Conservation (phyloP, 2,329 filamentous ascomycete genomes). For the Aspergillus ruber region DNA sequence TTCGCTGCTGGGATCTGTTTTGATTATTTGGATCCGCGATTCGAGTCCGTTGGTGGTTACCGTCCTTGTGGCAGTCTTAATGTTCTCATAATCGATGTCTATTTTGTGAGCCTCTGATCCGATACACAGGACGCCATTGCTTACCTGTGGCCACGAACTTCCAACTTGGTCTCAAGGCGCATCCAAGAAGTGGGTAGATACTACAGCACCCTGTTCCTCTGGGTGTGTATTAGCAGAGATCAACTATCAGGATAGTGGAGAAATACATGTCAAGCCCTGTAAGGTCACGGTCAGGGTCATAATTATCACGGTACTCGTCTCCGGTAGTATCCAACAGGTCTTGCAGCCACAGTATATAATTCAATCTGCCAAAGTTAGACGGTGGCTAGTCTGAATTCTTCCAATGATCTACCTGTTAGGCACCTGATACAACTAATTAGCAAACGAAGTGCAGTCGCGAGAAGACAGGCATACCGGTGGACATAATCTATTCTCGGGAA, state of each 20-base stretch:
- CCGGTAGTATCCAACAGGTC: constrained; percentile 66
- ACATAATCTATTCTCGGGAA: constrained; percentile 75
- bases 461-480: constrained; percentile 58
- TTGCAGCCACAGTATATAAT: constrained; percentile 88
- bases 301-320: constrained; percentile 42
- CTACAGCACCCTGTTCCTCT: constrained; percentile 82
- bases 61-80: constrained; percentile 62
- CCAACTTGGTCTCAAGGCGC: constrained; percentile 63
- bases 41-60: constrained; percentile 59
- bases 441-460: background rate
- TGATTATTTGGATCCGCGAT: constrained; percentile 58
- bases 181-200: constrained; percentile 83
- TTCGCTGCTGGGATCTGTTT: constrained; percentile 44
- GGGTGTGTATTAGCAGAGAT: constrained; percentile 8
- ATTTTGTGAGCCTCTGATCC: constrained; percentile 21
- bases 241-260: background rate
- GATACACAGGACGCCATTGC: constrained; percentile 6
- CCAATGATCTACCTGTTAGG: constrained; percentile 36
- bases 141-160: constrained; percentile 60
- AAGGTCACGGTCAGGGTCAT: constrained; percentile 51
- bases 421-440: constrained; percentile 25
- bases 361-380: constrained; percentile 53
- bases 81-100: constrained; percentile 69
- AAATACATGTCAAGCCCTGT: constrained; percentile 67
- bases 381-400: too few relatives aligned